Evolutionary conservation across 2,329 filamentous ascomycete species (phyloP).

Genomic region (Ilyonectria mors-panacis): DNA sequence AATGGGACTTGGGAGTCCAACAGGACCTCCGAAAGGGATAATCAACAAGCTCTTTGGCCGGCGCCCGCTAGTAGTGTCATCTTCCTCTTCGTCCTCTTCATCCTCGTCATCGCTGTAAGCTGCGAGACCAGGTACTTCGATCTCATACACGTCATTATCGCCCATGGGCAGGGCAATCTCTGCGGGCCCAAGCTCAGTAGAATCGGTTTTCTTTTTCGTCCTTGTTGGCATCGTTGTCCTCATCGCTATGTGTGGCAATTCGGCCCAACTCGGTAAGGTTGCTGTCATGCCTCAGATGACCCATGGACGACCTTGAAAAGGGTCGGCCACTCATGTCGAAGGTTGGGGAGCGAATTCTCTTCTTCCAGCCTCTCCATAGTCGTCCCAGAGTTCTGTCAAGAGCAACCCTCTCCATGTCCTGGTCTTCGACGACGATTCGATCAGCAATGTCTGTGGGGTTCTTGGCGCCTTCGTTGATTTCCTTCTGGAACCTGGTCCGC

Average conservation of each 20-base stretch:
- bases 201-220: conserved; percentile 30
- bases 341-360: conserved; percentile 76
- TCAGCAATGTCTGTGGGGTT: conserved; percentile 68
- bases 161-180: conserved; percentile 77
- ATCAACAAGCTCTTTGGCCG: conserved; percentile 64
- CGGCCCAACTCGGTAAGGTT: conserved; percentile 51
- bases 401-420: conserved; percentile 93
- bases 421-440: conserved; percentile 86
- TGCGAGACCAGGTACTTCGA: conserved; percentile 81
- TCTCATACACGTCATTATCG: conserved; percentile 81
- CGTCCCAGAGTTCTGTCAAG: conserved; percentile 90
- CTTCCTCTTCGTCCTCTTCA: conserved; percentile 58
- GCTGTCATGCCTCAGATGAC: conserved; percentile 53
- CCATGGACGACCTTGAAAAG: conserved; percentile 63
- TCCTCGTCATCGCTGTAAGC: conserved; percentile 75
- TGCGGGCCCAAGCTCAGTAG: conserved; percentile 53
- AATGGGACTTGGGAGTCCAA: conserved; percentile 52
- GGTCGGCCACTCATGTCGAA: conserved; percentile 64
- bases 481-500: conserved; percentile 71
- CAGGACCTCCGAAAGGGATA: conserved; percentile 38
- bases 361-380: conserved; percentile 96
- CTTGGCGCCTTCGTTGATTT: conserved; percentile 67
- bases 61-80: conserved; percentile 38
- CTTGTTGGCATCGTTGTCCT: conserved; percentile 36
- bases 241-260: conserved; percentile 50